A percentile compares a stretch with the other conserved stretches of the same genome.
phyloP scores from a whole-genome alignment of 371 early-diverging fungal species.

The Mortierella polycephala region DNA sequence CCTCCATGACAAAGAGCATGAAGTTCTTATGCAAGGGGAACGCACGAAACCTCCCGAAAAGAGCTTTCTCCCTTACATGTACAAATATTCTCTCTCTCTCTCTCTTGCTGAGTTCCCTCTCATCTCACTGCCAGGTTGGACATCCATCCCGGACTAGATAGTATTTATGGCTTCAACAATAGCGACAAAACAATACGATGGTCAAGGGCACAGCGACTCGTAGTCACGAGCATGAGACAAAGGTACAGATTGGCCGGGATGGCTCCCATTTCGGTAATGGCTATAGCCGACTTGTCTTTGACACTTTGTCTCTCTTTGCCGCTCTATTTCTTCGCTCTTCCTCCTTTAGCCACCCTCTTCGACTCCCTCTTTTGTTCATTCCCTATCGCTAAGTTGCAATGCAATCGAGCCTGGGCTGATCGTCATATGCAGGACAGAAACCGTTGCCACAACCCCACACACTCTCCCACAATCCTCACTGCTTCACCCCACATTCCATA shows the following conservation, averaged over 20 bases:
- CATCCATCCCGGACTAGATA: not conserved
- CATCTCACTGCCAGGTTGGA: no score
- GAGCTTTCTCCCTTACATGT: not conserved
- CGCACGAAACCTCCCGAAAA: slow-evolving; percentile 6
- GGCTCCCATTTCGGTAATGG: no score
- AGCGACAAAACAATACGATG: not conserved
- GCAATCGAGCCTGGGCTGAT: not conserved
- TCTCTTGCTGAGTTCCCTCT: not conserved
- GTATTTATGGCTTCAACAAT: not conserved
- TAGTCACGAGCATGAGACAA: not conserved
- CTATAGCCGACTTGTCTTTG: no score
- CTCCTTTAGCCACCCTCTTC: not conserved
- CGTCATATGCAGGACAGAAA: not conserved
- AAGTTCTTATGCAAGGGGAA: slow-evolving; percentile 5
- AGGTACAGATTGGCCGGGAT: not conserved
- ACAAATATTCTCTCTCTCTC: not conserved
- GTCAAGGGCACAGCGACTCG: not conserved
- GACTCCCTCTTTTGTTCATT: not conserved
- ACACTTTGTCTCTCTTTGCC: not conserved
- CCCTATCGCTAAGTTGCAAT: not conserved
- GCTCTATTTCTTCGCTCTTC: no score
- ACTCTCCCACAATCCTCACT: not conserved
- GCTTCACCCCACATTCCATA: not conserved
- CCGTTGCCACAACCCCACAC: not conserved
- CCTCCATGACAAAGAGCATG: not conserved